These are phyloP conservation scores for Setomelanomma holmii DNA, from an alignment of 2,329 filamentous ascomycete species.

Conservation along the genomic window DNA sequence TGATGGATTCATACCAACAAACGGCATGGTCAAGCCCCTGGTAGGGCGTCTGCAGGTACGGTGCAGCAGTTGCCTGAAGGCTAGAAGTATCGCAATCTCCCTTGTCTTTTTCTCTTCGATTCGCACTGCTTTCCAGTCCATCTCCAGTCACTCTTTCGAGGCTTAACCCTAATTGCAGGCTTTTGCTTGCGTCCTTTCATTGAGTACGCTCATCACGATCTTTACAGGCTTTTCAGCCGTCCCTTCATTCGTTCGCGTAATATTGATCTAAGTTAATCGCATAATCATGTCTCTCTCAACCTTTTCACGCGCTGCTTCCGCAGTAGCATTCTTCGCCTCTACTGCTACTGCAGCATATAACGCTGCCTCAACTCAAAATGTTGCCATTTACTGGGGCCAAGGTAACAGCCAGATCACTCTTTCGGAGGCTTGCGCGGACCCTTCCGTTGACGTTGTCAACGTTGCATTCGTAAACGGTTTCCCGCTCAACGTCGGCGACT, in stretches of 20 bases:
- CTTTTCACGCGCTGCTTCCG: conserved; percentile 40
- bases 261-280: conserved; percentile 29
- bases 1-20: conserved; percentile 33
- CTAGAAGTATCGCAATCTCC: conserved; percentile 38
- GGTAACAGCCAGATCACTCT: conserved; percentile 58
- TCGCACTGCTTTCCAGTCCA: conserved; percentile 28
- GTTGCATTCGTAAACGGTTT: conserved; percentile 64
- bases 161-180: conserved; percentile 40
- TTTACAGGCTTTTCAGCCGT: conserved; percentile 48
- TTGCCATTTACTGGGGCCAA: conserved; percentile 65
- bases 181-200: conserved; percentile 64
- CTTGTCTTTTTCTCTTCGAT: conserved; percentile 29
- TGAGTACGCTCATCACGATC: conserved; percentile 50
- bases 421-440: conserved; percentile 59
- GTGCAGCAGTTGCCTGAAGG: conserved; percentile 25
- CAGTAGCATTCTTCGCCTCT: conserved; percentile 45
- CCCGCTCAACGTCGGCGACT: conserved; percentile 56
- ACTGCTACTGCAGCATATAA: conserved; percentile 52
- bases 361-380: conserved; percentile 53
- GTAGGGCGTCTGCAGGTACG: conserved; percentile 37
- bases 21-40: conserved; percentile 26
- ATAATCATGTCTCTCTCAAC: conserved; percentile 47
- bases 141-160: conserved; percentile 40
- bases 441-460: conserved; percentile 62
- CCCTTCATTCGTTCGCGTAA: conserved; percentile 45